Evolutionary conservation across 2,329 filamentous ascomycete genomes (phyloP).

Genomic region (Penicillium sp.): DNA sequence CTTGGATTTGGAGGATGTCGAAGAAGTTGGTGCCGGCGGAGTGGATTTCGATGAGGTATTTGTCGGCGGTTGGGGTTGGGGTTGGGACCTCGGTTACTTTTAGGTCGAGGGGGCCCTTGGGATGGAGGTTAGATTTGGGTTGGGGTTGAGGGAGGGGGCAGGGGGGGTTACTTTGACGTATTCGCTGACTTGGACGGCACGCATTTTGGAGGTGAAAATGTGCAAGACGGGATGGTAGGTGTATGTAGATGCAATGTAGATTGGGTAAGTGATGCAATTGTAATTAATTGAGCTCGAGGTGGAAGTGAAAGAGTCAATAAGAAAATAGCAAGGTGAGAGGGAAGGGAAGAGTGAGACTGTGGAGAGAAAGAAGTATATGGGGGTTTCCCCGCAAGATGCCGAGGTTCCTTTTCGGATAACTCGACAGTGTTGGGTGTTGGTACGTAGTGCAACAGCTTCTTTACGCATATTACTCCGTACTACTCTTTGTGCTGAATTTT

Average conservation of each 20-base stretch:
- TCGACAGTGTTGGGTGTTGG: neutral
- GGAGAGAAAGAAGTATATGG: neutral
- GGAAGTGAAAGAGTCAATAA: neutral
- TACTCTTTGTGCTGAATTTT: too few relatives aligned
- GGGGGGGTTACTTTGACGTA: conserved; percentile 66
- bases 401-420: conserved; percentile 24
- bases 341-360: neutral
- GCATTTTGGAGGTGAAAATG: conserved; percentile 57
- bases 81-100: conserved; percentile 73
- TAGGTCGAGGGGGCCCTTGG: conserved; percentile 75
- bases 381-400: conserved; percentile 24
- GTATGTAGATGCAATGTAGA: neutral
- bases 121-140: conserved; percentile 1
- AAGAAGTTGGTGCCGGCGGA: conserved; percentile 95
- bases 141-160: neutral
- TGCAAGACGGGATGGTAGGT: neutral
- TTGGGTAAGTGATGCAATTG: too few relatives aligned
- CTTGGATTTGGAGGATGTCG: conserved; percentile 90
- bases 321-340: neutral
- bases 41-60: conserved; percentile 86
- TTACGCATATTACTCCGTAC: too few relatives aligned
- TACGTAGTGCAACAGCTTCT: neutral
- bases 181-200: conserved; percentile 71
- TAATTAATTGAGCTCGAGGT: too few relatives aligned
- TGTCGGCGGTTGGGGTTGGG: conserved; percentile 66